Conservation (phyloP, 495 filamentous ascomycete genomes). For the Trichodelitschia bisporula region DNA sequence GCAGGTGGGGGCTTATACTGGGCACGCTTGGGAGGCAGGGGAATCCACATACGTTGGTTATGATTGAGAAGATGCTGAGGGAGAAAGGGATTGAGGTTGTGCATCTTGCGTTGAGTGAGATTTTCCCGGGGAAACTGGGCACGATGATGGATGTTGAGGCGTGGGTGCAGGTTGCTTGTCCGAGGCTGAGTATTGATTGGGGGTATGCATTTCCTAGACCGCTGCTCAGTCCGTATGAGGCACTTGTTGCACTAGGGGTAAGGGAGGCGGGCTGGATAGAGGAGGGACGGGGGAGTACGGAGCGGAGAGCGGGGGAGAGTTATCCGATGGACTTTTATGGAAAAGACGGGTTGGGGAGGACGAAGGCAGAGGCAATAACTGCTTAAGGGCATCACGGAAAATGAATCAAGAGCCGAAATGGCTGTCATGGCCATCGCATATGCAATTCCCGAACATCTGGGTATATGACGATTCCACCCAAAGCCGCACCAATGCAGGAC, state of each 20-base stretch:
- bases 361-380: no score
- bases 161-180: slow-evolving; percentile 96
- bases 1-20: slow-evolving; percentile 85
- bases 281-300: slow-evolving; percentile 7
- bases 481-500: no score
- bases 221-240: slow-evolving; percentile 83
- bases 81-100: slow-evolving; percentile 49
- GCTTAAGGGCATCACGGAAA: no score
- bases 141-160: slow-evolving; percentile 88
- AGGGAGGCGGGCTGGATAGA: slow-evolving; percentile 45
- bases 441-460: no score
- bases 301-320: slow-evolving; percentile 14
- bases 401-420: no score
- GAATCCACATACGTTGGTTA: slow-evolving; percentile 72
- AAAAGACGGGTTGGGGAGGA: slow-evolving; percentile 72
- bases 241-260: slow-evolving; percentile 60
- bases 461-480: no score
- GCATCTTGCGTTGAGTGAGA: slow-evolving; percentile 69
- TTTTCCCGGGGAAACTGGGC: slow-evolving; percentile 83
- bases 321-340: slow-evolving; percentile 99
- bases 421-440: no score
- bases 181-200: slow-evolving; percentile 90
- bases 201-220: slow-evolving; percentile 86
- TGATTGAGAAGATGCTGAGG: slow-evolving; percentile 54
- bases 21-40: slow-evolving; percentile 83